Percentiles rank a stretch among this genome's conserved stretches.
These are phyloP conservation scores for Chytriomyces sp. DNA, from an alignment of 192 early-diverging fungal species.

Conservation along the genomic window DNA sequence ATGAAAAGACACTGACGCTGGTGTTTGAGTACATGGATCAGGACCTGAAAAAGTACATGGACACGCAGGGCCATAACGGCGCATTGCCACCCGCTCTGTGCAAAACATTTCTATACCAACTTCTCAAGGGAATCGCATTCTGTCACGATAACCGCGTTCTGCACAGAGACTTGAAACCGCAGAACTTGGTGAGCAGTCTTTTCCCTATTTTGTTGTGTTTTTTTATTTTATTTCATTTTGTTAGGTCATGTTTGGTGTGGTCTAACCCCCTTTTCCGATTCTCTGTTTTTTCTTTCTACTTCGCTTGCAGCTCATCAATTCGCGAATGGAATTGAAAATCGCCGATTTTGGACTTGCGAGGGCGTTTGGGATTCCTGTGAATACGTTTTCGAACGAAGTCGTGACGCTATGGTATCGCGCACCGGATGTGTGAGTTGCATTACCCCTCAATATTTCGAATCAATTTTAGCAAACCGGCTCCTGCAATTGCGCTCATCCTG, in stretches of 20 bases:
- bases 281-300: neutral
- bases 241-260: too few species aligned
- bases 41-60: conserved; percentile 98
- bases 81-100: conserved; percentile 67
- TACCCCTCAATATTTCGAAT: neutral
- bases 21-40: conserved; percentile 99
- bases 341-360: conserved; percentile 97
- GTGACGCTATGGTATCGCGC: conserved; percentile 99
- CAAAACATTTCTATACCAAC: conserved; percentile 93
- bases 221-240: neutral
- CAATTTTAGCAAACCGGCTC: neutral
- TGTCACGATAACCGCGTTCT: conserved; percentile 94
- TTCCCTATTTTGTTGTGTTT: neutral
- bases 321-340: conserved; percentile 61
- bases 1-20: conserved; percentile 96
- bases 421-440: conserved; percentile 72
- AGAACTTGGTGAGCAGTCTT: conserved; percentile 71
- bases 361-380: conserved; percentile 94
- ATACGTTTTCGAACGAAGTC: conserved; percentile 97
- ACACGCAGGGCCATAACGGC: conserved; percentile 74
- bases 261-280: too few species aligned
- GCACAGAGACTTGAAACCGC: conserved; percentile 79
- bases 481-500: neutral
- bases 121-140: conserved; percentile 93
- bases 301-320: conserved; percentile 87